Conservation (phyloP, 1,139 yeast species). For the Pichia sorboxylosa region DNA sequence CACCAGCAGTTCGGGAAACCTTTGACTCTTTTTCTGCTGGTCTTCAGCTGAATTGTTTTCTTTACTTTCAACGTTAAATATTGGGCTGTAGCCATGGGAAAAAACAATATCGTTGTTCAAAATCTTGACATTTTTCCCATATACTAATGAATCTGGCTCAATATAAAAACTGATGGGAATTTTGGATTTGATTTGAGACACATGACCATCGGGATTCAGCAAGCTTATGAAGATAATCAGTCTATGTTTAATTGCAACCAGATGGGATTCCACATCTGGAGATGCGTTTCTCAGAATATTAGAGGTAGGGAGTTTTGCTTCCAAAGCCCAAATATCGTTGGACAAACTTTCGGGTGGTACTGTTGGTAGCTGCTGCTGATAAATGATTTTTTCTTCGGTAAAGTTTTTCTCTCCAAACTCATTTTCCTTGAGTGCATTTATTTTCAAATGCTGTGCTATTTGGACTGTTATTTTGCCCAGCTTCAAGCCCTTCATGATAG, state of each 20-base stretch:
- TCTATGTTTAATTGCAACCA: slow-evolving; percentile 56
- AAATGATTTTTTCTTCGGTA: slow-evolving; percentile 29
- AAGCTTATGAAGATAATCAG: slow-evolving; percentile 39
- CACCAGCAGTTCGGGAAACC: slow-evolving; percentile 6
- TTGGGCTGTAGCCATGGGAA: slow-evolving; percentile 1
- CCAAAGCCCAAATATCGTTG: slow-evolving; percentile 41
- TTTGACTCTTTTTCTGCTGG: not conserved
- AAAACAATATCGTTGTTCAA: slow-evolving; percentile 5
- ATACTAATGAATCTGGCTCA: slow-evolving; percentile 9
- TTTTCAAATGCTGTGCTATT: slow-evolving; percentile 41
- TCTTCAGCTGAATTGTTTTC: not conserved
- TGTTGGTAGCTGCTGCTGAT: slow-evolving; percentile 25
- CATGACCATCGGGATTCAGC: slow-evolving; percentile 54
- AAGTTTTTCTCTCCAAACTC: slow-evolving; percentile 23
- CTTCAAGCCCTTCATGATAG: slow-evolving; percentile 45
- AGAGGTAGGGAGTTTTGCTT: slow-evolving; percentile 40
- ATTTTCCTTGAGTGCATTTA: slow-evolving; percentile 24
- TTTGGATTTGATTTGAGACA: slow-evolving; percentile 65
- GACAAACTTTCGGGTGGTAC: slow-evolving; percentile 25
- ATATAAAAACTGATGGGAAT: slow-evolving; percentile 48
- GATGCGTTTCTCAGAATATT: slow-evolving; percentile 39
- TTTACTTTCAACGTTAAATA: slow-evolving; percentile 3
- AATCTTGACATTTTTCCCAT: slow-evolving; percentile 3
- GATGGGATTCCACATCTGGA: slow-evolving; percentile 39
- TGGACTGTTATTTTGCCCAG: slow-evolving; percentile 37